phyloP scores from a whole-genome alignment of 2,329 filamentous ascomycete species.

The Macrophomina phaseolina region DNA sequence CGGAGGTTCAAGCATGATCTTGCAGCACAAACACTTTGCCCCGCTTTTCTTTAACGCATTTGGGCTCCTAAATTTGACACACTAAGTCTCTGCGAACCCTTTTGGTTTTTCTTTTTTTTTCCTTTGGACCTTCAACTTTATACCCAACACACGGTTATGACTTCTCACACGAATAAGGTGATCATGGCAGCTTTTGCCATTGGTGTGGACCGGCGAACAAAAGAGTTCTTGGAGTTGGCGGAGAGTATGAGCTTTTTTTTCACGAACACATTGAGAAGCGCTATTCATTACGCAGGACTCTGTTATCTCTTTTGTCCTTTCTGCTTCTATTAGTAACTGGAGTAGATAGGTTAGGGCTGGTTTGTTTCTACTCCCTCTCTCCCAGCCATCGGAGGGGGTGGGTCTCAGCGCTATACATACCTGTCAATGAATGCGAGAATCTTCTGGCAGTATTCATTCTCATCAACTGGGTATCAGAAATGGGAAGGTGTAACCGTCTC shows the following conservation, averaged over 20 bases:
- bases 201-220: background rate
- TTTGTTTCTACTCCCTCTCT: background rate
- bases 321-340: conserved; percentile 1
- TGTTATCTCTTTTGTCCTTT: background rate
- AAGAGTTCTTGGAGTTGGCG: background rate
- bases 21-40: background rate
- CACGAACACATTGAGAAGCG: conserved; percentile 9
- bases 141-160: conserved; percentile 24
- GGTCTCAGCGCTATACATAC: background rate
- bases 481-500: too few species aligned
- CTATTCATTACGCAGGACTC: background rate
- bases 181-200: background rate
- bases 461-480: too few species aligned
- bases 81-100: background rate
- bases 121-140: conserved; percentile 20
- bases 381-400: background rate
- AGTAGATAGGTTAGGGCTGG: conserved; percentile 13
- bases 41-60: background rate
- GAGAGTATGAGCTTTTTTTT: background rate
- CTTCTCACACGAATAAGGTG: conserved; percentile 6
- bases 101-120: background rate
- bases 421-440: background rate
- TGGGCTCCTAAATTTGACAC: background rate
- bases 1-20: background rate
- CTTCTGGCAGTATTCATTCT: background rate